Percentiles rank a stretch among this genome's conserved stretches.
phyloP scores from a whole-genome alignment of 164 flowering plant genomes.

The Vitis amurensis region DNA sequence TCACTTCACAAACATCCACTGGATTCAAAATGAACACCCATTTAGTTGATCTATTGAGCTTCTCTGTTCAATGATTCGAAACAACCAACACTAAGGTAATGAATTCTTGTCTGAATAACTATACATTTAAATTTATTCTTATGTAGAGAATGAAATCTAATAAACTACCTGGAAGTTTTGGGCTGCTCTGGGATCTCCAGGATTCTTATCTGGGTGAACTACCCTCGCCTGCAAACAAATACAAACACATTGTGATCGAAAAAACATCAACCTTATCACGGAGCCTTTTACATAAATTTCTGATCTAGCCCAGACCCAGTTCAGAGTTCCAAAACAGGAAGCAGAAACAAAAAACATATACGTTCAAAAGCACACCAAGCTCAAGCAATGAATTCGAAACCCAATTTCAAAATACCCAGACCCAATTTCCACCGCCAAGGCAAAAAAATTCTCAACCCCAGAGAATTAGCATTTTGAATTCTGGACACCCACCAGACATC shows the following conservation, averaged over 20 bases:
- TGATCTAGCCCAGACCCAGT: neutral
- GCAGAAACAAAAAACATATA: too few species aligned
- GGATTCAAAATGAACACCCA: neutral
- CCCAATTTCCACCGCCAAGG: too few species aligned
- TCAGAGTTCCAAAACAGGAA: too few species aligned
- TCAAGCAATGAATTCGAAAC: too few species aligned
- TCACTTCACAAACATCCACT: neutral
- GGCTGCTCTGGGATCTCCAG: constrained; percentile 87
- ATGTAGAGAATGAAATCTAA: neutral
- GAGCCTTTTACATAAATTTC: neutral
- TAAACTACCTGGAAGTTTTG: constrained; percentile 68
- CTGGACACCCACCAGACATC: neutral
- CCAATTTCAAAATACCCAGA: too few species aligned
- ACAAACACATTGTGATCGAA: neutral
- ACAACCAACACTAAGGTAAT: neutral
- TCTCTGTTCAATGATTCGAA: neutral
- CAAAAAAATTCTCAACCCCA: too few species aligned
- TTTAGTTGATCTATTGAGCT: neutral
- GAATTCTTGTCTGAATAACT: neutral
- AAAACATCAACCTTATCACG: neutral
- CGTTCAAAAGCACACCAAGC: too few species aligned
- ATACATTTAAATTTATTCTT: neutral
- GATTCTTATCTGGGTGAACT: constrained; percentile 95
- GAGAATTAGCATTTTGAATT: too few species aligned
- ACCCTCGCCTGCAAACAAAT: constrained; percentile 66